Conservation (phyloP, 148 eudicot species). For the Dysphania ambrosioides region DNA sequence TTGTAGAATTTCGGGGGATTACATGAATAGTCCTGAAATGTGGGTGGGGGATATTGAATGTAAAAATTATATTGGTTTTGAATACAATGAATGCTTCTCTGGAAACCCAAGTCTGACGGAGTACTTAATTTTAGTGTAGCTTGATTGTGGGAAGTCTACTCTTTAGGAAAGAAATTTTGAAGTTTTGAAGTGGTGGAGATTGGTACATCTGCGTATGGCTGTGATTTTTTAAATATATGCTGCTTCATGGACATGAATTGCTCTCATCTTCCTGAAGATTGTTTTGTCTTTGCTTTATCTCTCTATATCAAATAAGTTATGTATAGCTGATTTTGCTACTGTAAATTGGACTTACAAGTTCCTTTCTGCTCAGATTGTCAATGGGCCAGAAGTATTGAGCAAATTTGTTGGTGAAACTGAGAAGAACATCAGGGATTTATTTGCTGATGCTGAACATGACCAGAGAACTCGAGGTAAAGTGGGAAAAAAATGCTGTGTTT, state of each 20-base stretch:
- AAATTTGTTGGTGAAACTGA: slow-evolving; percentile 99
- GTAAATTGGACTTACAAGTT: slow-evolving; percentile 4
- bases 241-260: neutral
- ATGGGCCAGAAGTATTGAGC: slow-evolving; percentile 99
- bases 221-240: neutral
- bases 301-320: neutral
- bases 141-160: neutral
- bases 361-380: slow-evolving; percentile 57
- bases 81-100: neutral
- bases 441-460: slow-evolving; percentile 98
- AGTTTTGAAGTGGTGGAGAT: neutral
- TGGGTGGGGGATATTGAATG: neutral
- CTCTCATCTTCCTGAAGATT: neutral
- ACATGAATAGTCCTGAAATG: too few relatives aligned
- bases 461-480: slow-evolving; percentile 69
- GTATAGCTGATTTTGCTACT: slow-evolving; percentile 4
- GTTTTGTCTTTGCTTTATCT: neutral
- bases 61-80: neutral
- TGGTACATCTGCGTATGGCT: slow-evolving; percentile 2
- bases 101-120: neutral
- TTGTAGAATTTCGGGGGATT: too few relatives aligned
- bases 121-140: neutral
- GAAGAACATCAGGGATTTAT: slow-evolving; percentile 95
- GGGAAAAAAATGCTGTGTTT: neutral
- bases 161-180: neutral